Percentiles rank a stretch among this genome's conserved stretches.
Conservation (phyloP, 768 basidiomycete genomes). For the Lentinus brumalis region DNA sequence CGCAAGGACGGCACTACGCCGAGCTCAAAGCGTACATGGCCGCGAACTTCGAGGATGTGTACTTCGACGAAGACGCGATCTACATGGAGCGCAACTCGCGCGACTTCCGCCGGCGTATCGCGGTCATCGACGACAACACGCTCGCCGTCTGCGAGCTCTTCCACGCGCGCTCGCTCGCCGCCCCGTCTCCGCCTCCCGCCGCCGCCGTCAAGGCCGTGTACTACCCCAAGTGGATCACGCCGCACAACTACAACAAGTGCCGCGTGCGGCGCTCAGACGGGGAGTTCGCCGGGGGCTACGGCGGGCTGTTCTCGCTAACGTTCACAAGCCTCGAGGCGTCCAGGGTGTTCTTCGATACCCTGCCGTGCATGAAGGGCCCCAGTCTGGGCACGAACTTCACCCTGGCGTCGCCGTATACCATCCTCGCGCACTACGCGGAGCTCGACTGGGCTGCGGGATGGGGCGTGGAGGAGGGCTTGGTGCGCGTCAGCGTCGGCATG, state of each 20-base stretch:
- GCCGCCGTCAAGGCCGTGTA: slow-evolving; percentile 78
- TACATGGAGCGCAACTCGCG: slow-evolving; percentile 99
- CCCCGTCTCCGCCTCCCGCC: slow-evolving; percentile 24
- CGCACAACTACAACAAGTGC: slow-evolving; percentile 70
- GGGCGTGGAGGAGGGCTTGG: slow-evolving; percentile 82
- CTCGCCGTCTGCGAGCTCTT: slow-evolving; percentile 83
- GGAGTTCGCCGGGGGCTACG: slow-evolving; percentile 56
- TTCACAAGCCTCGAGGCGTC: slow-evolving; percentile 74
- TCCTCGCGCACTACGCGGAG: slow-evolving; percentile 89
- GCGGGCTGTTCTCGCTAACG: slow-evolving; percentile 85
- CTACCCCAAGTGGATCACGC: slow-evolving; percentile 84
- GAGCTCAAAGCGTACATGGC: slow-evolving; percentile 62
- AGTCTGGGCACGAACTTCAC: slow-evolving; percentile 96
- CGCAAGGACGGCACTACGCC: slow-evolving; percentile 67
- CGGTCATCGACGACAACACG: slow-evolving; percentile 78
- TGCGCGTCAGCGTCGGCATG: slow-evolving; percentile 90
- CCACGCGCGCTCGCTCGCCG: slow-evolving; percentile 51
- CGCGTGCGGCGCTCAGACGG: slow-evolving; percentile 42
- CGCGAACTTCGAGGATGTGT: slow-evolving; percentile 75
- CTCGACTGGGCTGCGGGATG: slow-evolving; percentile 88
- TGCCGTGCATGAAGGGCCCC: slow-evolving; percentile 88
- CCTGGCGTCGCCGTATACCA: slow-evolving; percentile 89
- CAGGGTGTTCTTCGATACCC: slow-evolving; percentile 79
- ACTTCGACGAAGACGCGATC: slow-evolving; percentile 89
- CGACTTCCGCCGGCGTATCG: slow-evolving; percentile 78